phyloP scores from a whole-genome alignment of 192 early-diverging fungal species.

The Backusella tuberculispora region DNA sequence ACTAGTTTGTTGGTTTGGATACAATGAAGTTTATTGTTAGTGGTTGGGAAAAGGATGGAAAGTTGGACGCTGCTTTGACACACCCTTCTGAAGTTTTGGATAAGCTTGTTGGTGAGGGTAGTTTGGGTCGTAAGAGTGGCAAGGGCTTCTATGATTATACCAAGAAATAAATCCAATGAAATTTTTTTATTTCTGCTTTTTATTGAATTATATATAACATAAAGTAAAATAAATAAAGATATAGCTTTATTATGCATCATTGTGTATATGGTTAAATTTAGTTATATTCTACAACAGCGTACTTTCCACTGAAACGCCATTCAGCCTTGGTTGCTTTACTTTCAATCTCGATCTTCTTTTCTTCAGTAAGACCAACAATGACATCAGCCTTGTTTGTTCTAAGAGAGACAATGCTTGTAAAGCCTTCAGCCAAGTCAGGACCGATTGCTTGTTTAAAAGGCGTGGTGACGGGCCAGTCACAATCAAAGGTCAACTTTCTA shows the following conservation, averaged over 20 bases:
- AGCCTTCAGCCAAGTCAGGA: constrained; percentile 53
- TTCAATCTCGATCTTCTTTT: constrained; percentile 59
- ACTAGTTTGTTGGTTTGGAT: constrained; percentile 90
- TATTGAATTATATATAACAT: neutral
- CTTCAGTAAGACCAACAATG: constrained; percentile 67
- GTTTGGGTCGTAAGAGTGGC: constrained; percentile 87
- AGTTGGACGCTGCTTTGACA: constrained; percentile 78
- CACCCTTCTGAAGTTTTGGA: constrained; percentile 70
- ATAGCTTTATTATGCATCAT: neutral
- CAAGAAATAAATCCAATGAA: constrained; percentile 24
- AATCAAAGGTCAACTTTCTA: constrained; percentile 93
- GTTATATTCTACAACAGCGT: constrained; percentile 63
- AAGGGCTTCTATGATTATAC: constrained; percentile 84
- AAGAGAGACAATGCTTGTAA: constrained; percentile 73
- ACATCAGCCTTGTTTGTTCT: constrained; percentile 91
- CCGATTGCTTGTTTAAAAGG: constrained; percentile 88
- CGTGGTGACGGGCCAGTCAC: constrained; percentile 81
- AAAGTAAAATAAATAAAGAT: neutral
- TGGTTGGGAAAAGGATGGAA: constrained; percentile 88
- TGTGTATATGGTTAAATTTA: neutral
- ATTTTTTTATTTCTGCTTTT: neutral
- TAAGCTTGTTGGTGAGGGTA: constrained; percentile 71
- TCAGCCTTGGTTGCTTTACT: constrained; percentile 44
- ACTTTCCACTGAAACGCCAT: constrained; percentile 76
- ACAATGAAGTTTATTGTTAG: constrained; percentile 96